These are phyloP conservation scores for Synchytrium microbalum DNA, from an alignment of 371 early-diverging fungal genomes.

Conservation along the genomic window DNA sequence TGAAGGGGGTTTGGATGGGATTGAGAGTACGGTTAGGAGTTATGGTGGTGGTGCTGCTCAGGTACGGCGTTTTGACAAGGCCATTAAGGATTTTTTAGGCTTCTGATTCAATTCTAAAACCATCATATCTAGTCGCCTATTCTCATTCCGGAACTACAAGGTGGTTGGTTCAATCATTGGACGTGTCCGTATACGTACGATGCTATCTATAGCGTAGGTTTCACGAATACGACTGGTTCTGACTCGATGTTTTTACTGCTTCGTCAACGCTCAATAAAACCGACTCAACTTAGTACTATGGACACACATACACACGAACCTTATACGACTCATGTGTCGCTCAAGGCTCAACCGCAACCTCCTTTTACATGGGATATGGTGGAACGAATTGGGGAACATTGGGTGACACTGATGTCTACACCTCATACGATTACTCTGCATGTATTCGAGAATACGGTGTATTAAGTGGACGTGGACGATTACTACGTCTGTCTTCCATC, in stretches of 20 bases:
- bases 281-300: slow-evolving; percentile 48
- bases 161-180: slow-evolving; percentile 76
- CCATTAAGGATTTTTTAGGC: no score
- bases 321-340: slow-evolving; percentile 56
- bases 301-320: slow-evolving; percentile 58
- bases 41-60: slow-evolving; percentile 64
- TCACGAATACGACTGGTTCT: no score
- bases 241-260: slow-evolving; percentile 5
- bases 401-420: slow-evolving; percentile 55
- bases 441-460: slow-evolving; percentile 72
- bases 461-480: slow-evolving; percentile 57
- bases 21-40: slow-evolving; percentile 61
- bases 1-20: slow-evolving; percentile 47
- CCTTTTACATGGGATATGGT: slow-evolving; percentile 72
- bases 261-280: background rate
- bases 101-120: slow-evolving; percentile 5
- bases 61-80: background rate
- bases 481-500: slow-evolving; percentile 51
- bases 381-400: slow-evolving; percentile 79
- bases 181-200: slow-evolving; percentile 60
- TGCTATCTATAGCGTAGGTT: slow-evolving; percentile 35
- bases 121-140: slow-evolving; percentile 46
- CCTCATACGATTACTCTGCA: slow-evolving; percentile 61
- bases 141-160: slow-evolving; percentile 74
- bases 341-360: slow-evolving; percentile 61